Evolutionary conservation across 768 basidiomycete genomes (phyloP).

Genomic region (Tephrocybe sp.): DNA sequence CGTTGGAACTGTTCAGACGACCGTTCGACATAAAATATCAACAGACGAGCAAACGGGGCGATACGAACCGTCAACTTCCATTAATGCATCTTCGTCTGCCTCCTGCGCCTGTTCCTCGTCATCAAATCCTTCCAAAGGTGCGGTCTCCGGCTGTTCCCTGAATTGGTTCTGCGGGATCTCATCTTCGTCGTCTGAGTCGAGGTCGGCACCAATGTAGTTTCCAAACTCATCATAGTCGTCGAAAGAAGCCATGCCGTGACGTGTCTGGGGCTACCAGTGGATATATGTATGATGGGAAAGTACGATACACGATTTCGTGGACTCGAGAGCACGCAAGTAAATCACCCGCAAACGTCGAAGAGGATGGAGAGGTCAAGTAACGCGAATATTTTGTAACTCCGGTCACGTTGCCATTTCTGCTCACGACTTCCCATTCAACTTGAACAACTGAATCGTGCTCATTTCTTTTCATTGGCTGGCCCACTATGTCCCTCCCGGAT

Average conservation of each 20-base stretch:
- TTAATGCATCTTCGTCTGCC: conserved; percentile 60
- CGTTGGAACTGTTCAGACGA: conserved; percentile 51
- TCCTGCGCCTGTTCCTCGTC: conserved; percentile 64
- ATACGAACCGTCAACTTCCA: conserved; percentile 77
- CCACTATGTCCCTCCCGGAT: conserved; percentile 25
- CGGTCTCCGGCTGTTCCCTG: conserved; percentile 32
- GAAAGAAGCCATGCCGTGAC: conserved; percentile 45
- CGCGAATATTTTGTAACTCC: conserved; percentile 33
- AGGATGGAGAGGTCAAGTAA: conserved; percentile 7
- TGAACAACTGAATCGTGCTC: background rate
- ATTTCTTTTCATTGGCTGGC: background rate
- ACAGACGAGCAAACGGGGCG: conserved; percentile 1
- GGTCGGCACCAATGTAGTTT: conserved; percentile 95
- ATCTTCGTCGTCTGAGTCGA: conserved; percentile 84
- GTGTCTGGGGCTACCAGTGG: conserved; percentile 6
- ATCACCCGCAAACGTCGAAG: conserved; percentile 9
- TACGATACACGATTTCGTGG: background rate
- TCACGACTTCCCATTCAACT: background rate
- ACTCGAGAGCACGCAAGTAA: background rate
- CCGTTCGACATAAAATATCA: conserved; percentile 19
- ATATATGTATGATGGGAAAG: background rate
- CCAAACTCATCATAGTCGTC: conserved; percentile 95
- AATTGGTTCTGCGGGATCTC: conserved; percentile 53
- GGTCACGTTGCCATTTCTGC: conserved; percentile 18
- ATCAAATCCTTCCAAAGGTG: conserved; percentile 82